Evolutionary conservation across 1,284 basidiomycete species (phyloP).

Genomic region (Vanrija humicola): DNA sequence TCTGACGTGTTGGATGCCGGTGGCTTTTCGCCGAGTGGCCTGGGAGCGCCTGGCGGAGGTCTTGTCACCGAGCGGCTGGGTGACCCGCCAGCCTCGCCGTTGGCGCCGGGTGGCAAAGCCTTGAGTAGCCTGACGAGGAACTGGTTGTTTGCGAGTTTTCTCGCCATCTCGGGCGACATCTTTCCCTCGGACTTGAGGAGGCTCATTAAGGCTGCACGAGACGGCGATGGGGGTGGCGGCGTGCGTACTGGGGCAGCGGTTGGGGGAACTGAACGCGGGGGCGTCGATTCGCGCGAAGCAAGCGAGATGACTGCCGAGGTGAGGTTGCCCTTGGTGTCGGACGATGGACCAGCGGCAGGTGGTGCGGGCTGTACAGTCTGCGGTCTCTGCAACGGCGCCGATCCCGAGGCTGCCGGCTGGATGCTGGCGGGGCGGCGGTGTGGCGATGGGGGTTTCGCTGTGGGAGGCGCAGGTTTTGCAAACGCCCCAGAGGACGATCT

Average conservation of each 20-base stretch:
- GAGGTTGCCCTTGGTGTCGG: neutral
- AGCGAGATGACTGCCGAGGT: neutral
- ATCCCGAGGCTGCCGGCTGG: neutral
- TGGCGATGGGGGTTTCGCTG: constrained; percentile 8
- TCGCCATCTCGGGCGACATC: constrained; percentile 40
- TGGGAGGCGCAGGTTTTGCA: constrained; percentile 2
- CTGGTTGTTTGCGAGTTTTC: constrained; percentile 36
- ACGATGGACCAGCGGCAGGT: neutral
- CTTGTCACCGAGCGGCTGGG: no score
- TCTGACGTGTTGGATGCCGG: neutral
- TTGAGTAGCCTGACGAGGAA: constrained; percentile 38
- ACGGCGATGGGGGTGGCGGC: constrained; percentile 41
- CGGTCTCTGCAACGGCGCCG: neutral
- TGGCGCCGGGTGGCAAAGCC: constrained; percentile 24
- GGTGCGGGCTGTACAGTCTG: neutral
- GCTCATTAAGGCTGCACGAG: constrained; percentile 32
- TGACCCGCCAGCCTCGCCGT: no score
- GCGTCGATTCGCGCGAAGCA: neutral
- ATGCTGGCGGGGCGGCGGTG: neutral
- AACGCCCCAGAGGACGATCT: constrained; percentile 1
- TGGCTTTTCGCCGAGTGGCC: no score
- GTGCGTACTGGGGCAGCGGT: constrained; percentile 11
- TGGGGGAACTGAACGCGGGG: neutral
- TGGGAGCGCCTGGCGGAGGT: no score
- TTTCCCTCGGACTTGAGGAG: constrained; percentile 37